phyloP scores from a whole-genome alignment of 495 filamentous ascomycete species.

The Neurospora sp. region DNA sequence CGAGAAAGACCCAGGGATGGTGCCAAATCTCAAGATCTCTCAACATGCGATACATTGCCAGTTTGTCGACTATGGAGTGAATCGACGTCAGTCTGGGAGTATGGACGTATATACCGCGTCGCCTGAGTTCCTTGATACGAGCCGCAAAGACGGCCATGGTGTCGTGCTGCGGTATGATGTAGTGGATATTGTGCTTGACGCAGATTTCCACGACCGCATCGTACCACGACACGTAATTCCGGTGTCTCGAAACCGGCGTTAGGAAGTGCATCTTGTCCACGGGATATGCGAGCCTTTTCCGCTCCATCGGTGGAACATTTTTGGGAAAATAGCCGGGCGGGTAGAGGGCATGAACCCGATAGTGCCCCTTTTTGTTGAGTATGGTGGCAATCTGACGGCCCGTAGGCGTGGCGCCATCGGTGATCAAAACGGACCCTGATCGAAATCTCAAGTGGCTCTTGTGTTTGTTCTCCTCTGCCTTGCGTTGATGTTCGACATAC shows the following conservation, averaged over 20 bases:
- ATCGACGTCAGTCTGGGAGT: not conserved
- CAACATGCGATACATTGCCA: not conserved
- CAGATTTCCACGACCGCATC: not conserved
- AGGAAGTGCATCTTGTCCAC: not conserved
- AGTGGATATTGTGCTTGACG: not conserved
- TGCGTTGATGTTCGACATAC: not conserved
- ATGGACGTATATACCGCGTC: not conserved
- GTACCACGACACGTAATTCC: not conserved
- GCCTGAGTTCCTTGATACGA: not conserved
- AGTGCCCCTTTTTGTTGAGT: not conserved
- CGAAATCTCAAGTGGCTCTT: not conserved
- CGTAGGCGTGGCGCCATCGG: not conserved
- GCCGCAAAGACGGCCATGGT: not conserved
- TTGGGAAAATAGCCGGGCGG: not conserved
- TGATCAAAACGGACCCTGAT: not conserved
- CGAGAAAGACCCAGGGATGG: not conserved
- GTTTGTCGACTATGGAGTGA: not conserved
- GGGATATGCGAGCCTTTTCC: not conserved
- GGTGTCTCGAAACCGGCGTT: not conserved
- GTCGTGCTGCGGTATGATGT: slow-evolving; percentile 3
- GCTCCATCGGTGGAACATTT: not conserved
- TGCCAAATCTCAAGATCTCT: not conserved
- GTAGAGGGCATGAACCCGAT: not conserved
- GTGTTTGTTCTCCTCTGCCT: not conserved
- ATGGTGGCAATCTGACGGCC: not conserved